Percentiles rank a stretch among this genome's conserved stretches.
These are phyloP conservation scores for Venturia oleaginea DNA, from an alignment of 2,329 filamentous ascomycete genomes.

Conservation along the genomic window DNA sequence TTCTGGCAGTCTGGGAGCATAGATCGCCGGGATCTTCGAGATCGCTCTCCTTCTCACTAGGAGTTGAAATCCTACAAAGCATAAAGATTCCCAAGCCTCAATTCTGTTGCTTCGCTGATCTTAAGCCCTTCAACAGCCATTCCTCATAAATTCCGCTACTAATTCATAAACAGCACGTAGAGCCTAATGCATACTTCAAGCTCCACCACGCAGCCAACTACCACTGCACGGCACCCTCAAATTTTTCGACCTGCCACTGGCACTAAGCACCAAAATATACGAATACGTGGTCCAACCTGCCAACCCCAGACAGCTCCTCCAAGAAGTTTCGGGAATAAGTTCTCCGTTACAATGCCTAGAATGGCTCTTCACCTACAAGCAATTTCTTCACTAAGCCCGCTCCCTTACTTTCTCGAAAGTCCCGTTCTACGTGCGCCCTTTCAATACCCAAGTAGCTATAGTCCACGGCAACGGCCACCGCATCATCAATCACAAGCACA, in stretches of 20 bases:
- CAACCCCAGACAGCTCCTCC: neutral
- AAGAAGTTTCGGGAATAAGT: neutral
- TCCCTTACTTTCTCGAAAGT: neutral
- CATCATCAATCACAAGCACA: neutral
- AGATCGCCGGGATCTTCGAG: too few relatives aligned
- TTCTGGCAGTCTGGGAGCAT: too few relatives aligned
- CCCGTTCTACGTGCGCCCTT: neutral
- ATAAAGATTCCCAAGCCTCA: neutral
- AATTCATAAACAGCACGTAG: neutral
- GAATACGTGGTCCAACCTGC: neutral
- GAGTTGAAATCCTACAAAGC: too few relatives aligned
- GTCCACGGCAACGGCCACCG: neutral
- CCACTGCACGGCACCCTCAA: neutral
- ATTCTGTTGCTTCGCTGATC: neutral
- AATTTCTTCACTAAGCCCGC: neutral
- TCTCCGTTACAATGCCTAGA: neutral
- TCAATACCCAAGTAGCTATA: neutral
- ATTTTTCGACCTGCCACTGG: neutral
- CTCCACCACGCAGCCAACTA: neutral
- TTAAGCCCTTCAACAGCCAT: neutral
- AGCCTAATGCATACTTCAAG: neutral
- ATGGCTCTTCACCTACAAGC: neutral
- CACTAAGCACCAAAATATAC: neutral
- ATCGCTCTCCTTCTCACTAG: too few relatives aligned
- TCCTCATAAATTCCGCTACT: neutral